Percentiles rank a stretch among this genome's conserved stretches.
Evolutionary conservation across 257 asterid genomes (phyloP).

Genomic region (Penstemon barbatus): DNA sequence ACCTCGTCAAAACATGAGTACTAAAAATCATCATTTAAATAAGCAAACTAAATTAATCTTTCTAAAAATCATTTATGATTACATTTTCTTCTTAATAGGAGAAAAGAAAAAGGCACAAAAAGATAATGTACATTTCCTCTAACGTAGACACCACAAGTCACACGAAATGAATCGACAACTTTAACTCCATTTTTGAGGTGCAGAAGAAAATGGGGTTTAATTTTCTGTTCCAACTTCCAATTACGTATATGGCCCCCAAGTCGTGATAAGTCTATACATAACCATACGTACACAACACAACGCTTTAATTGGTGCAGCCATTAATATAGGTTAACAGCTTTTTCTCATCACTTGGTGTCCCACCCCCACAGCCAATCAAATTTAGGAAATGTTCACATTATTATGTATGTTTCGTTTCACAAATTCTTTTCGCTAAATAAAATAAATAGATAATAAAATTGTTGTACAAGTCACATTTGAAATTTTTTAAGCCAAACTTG

Average conservation of each 20-base stretch:
- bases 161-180: not conserved
- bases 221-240: constrained; percentile 6
- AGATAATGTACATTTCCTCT: not conserved
- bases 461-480: constrained; percentile 8
- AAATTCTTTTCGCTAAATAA: not conserved
- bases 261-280: not conserved
- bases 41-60: too few species aligned
- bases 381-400: constrained; percentile 21
- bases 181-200: not conserved
- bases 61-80: too few species aligned
- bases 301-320: constrained; percentile 2
- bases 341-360: not conserved
- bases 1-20: too few species aligned
- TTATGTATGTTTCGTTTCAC: not conserved
- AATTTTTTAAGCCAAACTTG: not conserved
- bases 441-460: not conserved
- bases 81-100: too few species aligned
- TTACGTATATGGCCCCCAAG: not conserved
- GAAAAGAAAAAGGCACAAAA: too few species aligned
- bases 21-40: too few species aligned
- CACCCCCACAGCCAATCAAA: constrained; percentile 16
- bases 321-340: constrained; percentile 11
- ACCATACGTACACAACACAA: not conserved
- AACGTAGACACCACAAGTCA: not conserved
- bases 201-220: not conserved